Base-by-base conservation (phyloP, 371 early-diverging fungal species). In the Amoeboaphelidium protococcarum region DNA sequence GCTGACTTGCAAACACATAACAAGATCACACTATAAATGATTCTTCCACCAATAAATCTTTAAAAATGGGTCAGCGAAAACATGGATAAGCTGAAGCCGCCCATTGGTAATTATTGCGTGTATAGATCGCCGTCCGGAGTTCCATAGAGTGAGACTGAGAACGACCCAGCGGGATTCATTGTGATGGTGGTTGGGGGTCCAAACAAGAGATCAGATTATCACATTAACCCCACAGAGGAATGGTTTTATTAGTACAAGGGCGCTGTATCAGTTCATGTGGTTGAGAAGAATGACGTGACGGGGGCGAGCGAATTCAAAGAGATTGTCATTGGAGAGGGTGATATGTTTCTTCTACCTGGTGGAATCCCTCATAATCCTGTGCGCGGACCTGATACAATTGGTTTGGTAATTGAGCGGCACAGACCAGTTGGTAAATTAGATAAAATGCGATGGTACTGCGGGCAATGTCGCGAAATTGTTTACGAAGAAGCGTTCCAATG, bases 231-330 rank as follows among this genome's bases (percentile, higher is more conserved):
- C 46, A 94, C 95, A 3, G 92, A 89, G 74, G 95, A 94, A 59
- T 91, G 83, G 81, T 94, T 94, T 61, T 86, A 78, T 62, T 91
- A 91, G 61, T 60, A 79, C 65, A 78, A 82, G 61, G 95, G 95
- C 2, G 71, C 75, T 42, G 74, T 90, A 77, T 49, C 80, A 21
- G 68, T 94, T 43, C 77, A 64, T 51, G 69, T 89, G 41, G 63
- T 63, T 16, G 59, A 62, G n/a, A 23, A 20, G n/a, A n/a, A n/a
- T n/a, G n/a, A n/a, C n/a, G n/a, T n/a, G n/a, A n/a, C n/a, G n/a
- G n/a, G n/a, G n/a, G n/a, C n/a, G 47, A 74, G 73, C 51, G 74
- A 66, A 50, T 69, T 69, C 51, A 50, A 50, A 40, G 85, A 90
- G 67, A 69, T 87, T 46, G 55, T 64, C 44, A 80, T 94, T 54